Conservation (phyloP, 2,329 filamentous ascomycete genomes). For the Sporothrix brunneoviolacea region DNA sequence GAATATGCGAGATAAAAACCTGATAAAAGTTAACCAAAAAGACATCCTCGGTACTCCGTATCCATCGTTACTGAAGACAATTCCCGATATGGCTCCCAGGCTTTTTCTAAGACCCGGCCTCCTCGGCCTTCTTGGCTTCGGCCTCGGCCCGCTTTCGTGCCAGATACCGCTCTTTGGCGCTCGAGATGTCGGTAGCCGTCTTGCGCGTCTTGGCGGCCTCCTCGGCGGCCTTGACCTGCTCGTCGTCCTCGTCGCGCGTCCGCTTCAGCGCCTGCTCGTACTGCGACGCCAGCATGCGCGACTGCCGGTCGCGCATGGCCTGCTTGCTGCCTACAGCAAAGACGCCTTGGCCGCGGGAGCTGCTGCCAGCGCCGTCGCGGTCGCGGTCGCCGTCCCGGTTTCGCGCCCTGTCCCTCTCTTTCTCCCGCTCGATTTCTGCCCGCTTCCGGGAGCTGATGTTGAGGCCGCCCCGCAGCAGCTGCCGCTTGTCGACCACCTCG, state of each 20-base stretch:
- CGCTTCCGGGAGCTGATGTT: slow-evolving; percentile 64
- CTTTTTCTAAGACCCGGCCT: too few relatives aligned
- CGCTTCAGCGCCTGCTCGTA: slow-evolving; percentile 67
- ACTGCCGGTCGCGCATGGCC: slow-evolving; percentile 68
- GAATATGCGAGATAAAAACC: too few relatives aligned
- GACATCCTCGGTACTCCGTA: too few relatives aligned
- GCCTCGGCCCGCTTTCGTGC: slow-evolving; percentile 69
- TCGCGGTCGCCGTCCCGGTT: not conserved
- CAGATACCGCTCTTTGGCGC: slow-evolving; percentile 73
- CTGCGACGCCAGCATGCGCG: slow-evolving; percentile 71
- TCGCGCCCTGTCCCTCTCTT: slow-evolving; percentile 7
- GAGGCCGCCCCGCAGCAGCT: slow-evolving; percentile 67
- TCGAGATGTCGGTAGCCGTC: slow-evolving; percentile 67
- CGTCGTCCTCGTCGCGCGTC: slow-evolving; percentile 61
- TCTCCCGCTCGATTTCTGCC: slow-evolving; percentile 28
- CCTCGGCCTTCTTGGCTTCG: slow-evolving; percentile 48
- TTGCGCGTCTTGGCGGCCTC: slow-evolving; percentile 68
- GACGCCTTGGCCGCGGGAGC: slow-evolving; percentile 28
- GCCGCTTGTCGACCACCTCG: slow-evolving; percentile 76
- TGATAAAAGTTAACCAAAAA: too few relatives aligned
- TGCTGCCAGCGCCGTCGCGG: slow-evolving; percentile 11
- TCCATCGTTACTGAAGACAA: too few relatives aligned
- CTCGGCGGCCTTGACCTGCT: slow-evolving; percentile 55
- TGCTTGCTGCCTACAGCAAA: slow-evolving; percentile 47
- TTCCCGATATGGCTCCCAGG: too few relatives aligned